phyloP scores from a whole-genome alignment of 345 rosid genomes.

The Erysimum cheiranthoides region DNA sequence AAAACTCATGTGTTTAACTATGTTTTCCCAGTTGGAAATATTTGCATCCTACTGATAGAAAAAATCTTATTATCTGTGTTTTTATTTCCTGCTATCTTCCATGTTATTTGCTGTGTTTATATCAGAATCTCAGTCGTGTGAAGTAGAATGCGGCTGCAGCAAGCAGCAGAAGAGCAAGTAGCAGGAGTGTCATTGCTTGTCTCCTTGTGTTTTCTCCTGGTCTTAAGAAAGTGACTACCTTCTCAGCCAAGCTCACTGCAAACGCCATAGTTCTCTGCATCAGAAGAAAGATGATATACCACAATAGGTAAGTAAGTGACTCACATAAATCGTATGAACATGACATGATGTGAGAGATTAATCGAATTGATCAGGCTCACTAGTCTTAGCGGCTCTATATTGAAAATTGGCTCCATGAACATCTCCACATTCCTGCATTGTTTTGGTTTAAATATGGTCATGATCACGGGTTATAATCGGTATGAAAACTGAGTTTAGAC shows the following conservation, averaged over 20 bases:
- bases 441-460: constrained; percentile 18
- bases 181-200: constrained; percentile 16
- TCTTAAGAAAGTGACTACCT: constrained; percentile 40
- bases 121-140: constrained; percentile 28
- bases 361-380: constrained; percentile 45
- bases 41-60: constrained; percentile 26
- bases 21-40: constrained; percentile 15
- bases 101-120: constrained; percentile 1
- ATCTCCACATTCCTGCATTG: constrained; percentile 75
- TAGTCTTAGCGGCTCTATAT: constrained; percentile 61
- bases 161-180: constrained; percentile 41
- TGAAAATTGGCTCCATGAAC: constrained; percentile 78
- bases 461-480: not conserved
- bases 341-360: constrained; percentile 6
- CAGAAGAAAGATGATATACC: not conserved
- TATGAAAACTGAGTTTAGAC: constrained; percentile 8
- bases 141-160: constrained; percentile 43
- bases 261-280: constrained; percentile 54
- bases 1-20: constrained; percentile 25
- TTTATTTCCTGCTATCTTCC: constrained; percentile 2
- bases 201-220: constrained; percentile 32
- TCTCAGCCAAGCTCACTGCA: constrained; percentile 44
- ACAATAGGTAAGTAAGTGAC: constrained; percentile 7
- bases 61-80: not conserved
- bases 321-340: constrained; percentile 7